Evolutionary conservation across 345 rosid genomes (phyloP), one percentile per base, ranked within the genome.

Genomic region (Cardamine occulta): DNA sequence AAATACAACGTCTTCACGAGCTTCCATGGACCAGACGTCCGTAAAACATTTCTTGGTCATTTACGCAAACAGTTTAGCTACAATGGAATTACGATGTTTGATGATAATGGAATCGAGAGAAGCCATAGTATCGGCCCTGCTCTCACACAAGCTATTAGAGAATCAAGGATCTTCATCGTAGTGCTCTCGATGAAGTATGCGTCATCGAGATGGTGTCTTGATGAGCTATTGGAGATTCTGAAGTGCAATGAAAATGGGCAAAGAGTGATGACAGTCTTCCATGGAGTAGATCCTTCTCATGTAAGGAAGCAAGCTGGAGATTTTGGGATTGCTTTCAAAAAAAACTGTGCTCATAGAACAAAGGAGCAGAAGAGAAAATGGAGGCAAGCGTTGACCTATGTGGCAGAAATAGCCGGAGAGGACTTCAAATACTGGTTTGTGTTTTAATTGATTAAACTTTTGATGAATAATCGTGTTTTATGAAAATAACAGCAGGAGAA

Each of bases 21-120:
- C 68, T 63, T 63, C 68, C 51, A 45, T 8, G 68, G 68, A 29
- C 26, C 15, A 28, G 69, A 65, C 32, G 42, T 47, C 17, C 57
- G 70, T 32, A 17, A 10, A 10, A 29, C n/a, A n/a, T 28, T 65
- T 65, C 57, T 65, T 26, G 45, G 70, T 31, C 57, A 65, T 19
- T 18, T 65, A 31, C 70, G n/a, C 1, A 3, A 29, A 18, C 55
- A 29, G 42, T 65, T 65, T 7, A 6, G 0, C 0, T 0, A 21
- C 11, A 65, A 29, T 3, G 70, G 56, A 0, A 65, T 65, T 0
- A 48, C 12, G 0, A 28, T 48, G 54, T 65, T 45, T 3, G 11
- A 45, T 28, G 70, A 65, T 5, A 0, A 48, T 0, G 18, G 3
- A n/a, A 65, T 65, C 3, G 18, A 48, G 42, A 47, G 42, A 47